Base-by-base conservation (phyloP, 306 rosid species). In the Prunus mongolica region DNA sequence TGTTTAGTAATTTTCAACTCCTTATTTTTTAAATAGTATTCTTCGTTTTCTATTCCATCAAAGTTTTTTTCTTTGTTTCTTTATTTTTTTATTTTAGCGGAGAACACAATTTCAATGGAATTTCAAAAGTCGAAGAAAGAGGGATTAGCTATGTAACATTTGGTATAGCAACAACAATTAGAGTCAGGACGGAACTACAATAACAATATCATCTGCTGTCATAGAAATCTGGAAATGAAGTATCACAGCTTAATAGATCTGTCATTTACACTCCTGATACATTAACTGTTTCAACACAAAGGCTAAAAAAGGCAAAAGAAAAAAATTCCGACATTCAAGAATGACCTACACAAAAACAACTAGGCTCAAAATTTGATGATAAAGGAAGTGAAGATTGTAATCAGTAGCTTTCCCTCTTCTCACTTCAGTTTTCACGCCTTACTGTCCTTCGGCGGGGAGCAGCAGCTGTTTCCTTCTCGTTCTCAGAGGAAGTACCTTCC, bases 381-480 rank as follows among this genome's bases (percentile, higher is more conserved):
- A 44, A 57, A 12, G 27, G n/a, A 24, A 46, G 34, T 41, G 54
- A 4, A 72, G 13, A 19, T 44, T 45, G 32, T 46, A 47, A 47
- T 11, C 69, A 1, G 58, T 46, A 2, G 46, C 61, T 61, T 61
- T 58, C 41, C 14, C 6, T 25, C 34, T 47, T 60, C 27, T 71
- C 86, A 27, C 57, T 80, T 89, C 84, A 93, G 74, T 73, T 69
- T 7, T 91, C 97, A 73, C 97, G 87, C 81, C 93, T 85, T 8
- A 71, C 76, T 22, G 84, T 2, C 89, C 93, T 89, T 51, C 88
- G 75, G 28, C 97, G 98, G 19, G 96, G 83, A 30, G 91, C 84
- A 32, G 84, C 87, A 4, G 85, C 67, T 5, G 85, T 30, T 52
- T 85, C 86, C 69, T 82, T 88, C 87, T 89, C 96, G 9, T 63